Percentiles rank a stretch among this genome's conserved stretches.
Conservation (phyloP, 2,329 filamentous ascomycete species). For the Aureobasidium sp. region DNA sequence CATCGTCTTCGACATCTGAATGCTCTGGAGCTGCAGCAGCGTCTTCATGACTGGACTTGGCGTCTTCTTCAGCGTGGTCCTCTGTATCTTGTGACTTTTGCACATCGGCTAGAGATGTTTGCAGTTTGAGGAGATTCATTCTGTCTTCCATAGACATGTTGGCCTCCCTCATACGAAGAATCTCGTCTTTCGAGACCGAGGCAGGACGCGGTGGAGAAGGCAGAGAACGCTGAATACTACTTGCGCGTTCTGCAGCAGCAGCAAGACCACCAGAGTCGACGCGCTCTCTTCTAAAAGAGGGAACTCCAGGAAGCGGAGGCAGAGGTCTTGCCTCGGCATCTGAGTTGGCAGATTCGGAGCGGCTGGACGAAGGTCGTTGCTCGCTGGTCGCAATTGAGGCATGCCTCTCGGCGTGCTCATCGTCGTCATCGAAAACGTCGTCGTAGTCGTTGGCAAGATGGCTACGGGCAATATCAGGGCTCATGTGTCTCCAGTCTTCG, state of each 20-base stretch:
- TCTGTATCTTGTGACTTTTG: background rate
- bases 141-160: conserved; percentile 78
- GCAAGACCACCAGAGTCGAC: conserved; percentile 55
- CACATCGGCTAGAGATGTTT: conserved; percentile 16
- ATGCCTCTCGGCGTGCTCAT: conserved; percentile 41
- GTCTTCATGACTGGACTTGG: conserved; percentile 20
- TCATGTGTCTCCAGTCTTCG: conserved; percentile 86
- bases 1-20: conserved; percentile 24
- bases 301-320: conserved; percentile 74
- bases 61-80: conserved; percentile 20
- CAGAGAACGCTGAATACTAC: conserved; percentile 59
- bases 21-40: conserved; percentile 27
- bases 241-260: conserved; percentile 64
- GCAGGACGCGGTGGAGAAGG: conserved; percentile 66
- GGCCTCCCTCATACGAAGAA: conserved; percentile 65
- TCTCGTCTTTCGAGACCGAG: conserved; percentile 65
- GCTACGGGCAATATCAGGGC: conserved; percentile 53
- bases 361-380: conserved; percentile 50
- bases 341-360: conserved; percentile 67
- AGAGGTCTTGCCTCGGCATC: conserved; percentile 78
- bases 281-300: conserved; percentile 47
- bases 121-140: conserved; percentile 69
- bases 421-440: conserved; percentile 53
- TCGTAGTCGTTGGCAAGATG: conserved; percentile 50
- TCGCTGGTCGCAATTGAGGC: conserved; percentile 43